A percentile compares a stretch with the other conserved stretches of the same genome.
phyloP scores from a whole-genome alignment of 768 basidiomycete species.

The Cyclocybe aegerita region DNA sequence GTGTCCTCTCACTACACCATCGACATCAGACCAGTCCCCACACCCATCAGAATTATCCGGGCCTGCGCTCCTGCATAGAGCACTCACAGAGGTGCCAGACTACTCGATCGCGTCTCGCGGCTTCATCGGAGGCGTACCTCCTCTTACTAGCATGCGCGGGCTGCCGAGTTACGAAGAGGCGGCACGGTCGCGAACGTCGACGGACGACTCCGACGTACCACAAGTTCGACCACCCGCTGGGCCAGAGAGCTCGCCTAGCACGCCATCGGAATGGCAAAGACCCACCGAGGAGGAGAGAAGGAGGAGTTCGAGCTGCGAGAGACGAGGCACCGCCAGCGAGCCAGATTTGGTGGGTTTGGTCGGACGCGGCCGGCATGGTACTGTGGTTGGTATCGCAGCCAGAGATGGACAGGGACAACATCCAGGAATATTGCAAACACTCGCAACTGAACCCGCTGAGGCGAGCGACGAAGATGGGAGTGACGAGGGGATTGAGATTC shows the following conservation, averaged over 20 bases:
- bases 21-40: background rate
- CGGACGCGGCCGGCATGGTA: background rate
- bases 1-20: background rate
- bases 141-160: conserved; percentile 71
- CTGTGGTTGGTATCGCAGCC: no score
- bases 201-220: background rate
- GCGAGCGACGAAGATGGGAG: background rate
- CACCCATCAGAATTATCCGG: conserved; percentile 12
- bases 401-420: no score
- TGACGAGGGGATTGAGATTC: background rate
- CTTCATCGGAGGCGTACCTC: conserved; percentile 90
- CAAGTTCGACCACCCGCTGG: background rate
- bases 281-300: background rate
- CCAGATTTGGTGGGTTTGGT: background rate
- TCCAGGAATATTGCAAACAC: no score
- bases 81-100: conserved; percentile 79
- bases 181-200: conserved; percentile 3
- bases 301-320: background rate
- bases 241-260: background rate
- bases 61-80: conserved; percentile 50
- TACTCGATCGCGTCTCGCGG: conserved; percentile 84
- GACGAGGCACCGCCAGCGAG: background rate
- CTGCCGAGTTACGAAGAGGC: conserved; percentile 89
- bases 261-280: no score
- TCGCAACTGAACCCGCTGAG: background rate